Evolutionary conservation across 345 rosid genomes (phyloP).

Genomic region (Dipteronia sinensis): DNA sequence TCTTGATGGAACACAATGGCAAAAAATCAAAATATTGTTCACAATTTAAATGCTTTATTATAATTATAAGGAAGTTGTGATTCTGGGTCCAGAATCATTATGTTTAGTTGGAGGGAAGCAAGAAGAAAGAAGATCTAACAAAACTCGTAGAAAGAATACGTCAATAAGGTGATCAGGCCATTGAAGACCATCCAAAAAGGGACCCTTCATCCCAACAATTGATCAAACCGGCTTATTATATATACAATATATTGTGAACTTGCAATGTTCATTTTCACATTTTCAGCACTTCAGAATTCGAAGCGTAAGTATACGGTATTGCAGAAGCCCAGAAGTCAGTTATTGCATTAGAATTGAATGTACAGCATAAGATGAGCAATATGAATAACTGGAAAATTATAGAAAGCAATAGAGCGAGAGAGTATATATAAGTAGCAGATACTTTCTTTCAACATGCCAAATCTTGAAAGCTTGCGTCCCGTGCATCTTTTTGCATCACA

Average conservation of each 20-base stretch:
- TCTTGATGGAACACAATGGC: not conserved
- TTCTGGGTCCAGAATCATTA: no score
- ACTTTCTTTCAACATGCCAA: constrained; percentile 87
- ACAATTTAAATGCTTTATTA: not conserved
- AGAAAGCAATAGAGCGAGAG: not conserved
- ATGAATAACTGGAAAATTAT: constrained; percentile 6
- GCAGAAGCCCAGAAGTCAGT: not conserved
- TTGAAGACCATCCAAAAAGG: no score
- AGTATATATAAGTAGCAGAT: constrained; percentile 28
- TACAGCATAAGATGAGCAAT: not conserved
- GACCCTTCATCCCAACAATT: not conserved
- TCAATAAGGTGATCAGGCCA: no score
- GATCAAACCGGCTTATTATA: not conserved
- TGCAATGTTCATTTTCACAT: not conserved
- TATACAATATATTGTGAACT: not conserved
- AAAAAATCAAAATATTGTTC: not conserved
- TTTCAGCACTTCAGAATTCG: not conserved
- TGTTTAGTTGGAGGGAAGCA: no score
- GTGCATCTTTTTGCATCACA: constrained; percentile 98
- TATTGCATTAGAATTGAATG: not conserved
- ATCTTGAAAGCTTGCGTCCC: constrained; percentile 92
- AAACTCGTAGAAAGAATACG: no score
- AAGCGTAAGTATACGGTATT: not conserved
- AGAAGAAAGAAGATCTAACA: no score
- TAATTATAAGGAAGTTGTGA: no score